phyloP scores from a whole-genome alignment of 768 basidiomycete species.

The Hericium alpestre region DNA sequence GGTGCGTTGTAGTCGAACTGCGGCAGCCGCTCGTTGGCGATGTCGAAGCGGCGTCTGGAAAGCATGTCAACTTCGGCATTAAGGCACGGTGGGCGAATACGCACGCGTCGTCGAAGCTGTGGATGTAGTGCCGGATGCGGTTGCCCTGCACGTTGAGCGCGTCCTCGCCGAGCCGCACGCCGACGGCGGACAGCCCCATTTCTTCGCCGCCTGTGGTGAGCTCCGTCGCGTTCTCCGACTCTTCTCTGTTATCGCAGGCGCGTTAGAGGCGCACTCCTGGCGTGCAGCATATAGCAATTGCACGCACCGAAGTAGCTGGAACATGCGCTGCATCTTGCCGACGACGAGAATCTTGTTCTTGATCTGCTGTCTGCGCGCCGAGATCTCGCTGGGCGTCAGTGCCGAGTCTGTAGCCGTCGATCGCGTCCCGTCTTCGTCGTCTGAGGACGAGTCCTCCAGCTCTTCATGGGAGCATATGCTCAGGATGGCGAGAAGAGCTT shows the following conservation, averaged over 20 bases:
- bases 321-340: slow-evolving; percentile 83
- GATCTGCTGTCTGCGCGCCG: slow-evolving; percentile 63
- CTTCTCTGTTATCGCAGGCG: slow-evolving; percentile 38
- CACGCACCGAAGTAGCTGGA: slow-evolving; percentile 75
- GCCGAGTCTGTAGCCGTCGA: slow-evolving; percentile 3
- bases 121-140: slow-evolving; percentile 51
- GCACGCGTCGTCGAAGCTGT: slow-evolving; percentile 68
- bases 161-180: slow-evolving; percentile 32
- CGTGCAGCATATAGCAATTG: too few relatives aligned
- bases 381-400: slow-evolving; percentile 30
- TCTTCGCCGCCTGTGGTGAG: slow-evolving; percentile 30
- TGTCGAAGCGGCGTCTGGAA: slow-evolving; percentile 56
- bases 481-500: slow-evolving; percentile 95
- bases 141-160: slow-evolving; percentile 53
- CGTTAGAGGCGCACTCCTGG: too few relatives aligned
- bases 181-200: slow-evolving; percentile 15
- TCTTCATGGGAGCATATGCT: slow-evolving; percentile 96
- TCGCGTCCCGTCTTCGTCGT: slow-evolving; percentile 31
- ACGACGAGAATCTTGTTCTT: slow-evolving; percentile 92
- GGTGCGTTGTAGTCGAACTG: slow-evolving; percentile 30
- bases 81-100: slow-evolving; percentile 19
- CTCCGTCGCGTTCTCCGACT: slow-evolving; percentile 70
- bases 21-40: slow-evolving; percentile 68
- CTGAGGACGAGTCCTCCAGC: slow-evolving; percentile 57
- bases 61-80: not conserved